Percentiles rank a stretch among this genome's conserved stretches.
phyloP scores from a whole-genome alignment of 768 basidiomycete species.

The Paxillus rubicundulus region DNA sequence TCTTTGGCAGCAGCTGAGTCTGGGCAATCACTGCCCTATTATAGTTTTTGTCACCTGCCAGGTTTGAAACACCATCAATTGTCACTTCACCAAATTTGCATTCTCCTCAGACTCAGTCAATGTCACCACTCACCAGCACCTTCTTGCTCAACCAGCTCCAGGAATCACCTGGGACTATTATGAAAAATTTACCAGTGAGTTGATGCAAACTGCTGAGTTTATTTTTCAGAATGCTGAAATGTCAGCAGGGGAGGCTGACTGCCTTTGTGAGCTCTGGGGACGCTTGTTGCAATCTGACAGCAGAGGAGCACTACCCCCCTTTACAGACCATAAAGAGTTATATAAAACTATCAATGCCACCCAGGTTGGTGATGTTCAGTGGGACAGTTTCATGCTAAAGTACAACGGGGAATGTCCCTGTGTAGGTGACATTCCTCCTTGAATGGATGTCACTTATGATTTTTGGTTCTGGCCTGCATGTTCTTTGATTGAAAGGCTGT shows the following conservation, averaged over 20 bases:
- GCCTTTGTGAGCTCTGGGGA: background rate
- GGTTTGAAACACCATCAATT: conserved; percentile 1
- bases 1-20: too few species aligned
- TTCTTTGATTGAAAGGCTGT: conserved; percentile 13
- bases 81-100: background rate
- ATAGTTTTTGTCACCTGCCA: too few species aligned
- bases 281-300: background rate
- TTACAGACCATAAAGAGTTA: background rate
- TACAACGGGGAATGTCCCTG: conserved; percentile 20
- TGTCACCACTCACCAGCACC: background rate
- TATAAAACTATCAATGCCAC: conserved; percentile 33
- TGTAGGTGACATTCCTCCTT: conserved; percentile 3
- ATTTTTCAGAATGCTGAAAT: background rate
- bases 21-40: too few species aligned
- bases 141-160: background rate
- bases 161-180: background rate
- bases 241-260: background rate
- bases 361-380: conserved; percentile 34
- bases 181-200: background rate
- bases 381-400: conserved; percentile 32
- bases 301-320: background rate
- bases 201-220: background rate
- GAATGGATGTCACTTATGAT: conserved; percentile 27
- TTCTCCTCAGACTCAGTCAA: background rate
- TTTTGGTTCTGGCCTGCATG: conserved; percentile 25